Conservation (phyloP, 345 rosid species). For the Hibiscus syriacus region DNA sequence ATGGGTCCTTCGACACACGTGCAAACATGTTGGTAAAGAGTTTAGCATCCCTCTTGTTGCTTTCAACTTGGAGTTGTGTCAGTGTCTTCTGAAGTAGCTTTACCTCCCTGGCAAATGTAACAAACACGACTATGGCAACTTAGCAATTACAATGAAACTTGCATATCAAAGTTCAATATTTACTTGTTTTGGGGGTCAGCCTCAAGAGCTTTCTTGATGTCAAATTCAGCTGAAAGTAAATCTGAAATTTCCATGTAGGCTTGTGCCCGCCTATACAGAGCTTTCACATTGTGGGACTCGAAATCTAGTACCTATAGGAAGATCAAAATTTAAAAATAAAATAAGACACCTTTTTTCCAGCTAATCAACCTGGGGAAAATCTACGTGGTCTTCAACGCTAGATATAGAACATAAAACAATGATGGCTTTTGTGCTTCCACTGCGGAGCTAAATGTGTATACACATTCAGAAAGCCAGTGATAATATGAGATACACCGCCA, state of each 20-base stretch:
- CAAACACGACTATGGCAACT: not conserved
- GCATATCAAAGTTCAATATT: not conserved
- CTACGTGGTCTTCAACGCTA: too few relatives aligned
- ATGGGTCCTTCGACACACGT: constrained; percentile 3
- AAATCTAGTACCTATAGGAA: constrained; percentile 36
- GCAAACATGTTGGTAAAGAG: constrained; percentile 49
- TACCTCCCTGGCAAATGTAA: constrained; percentile 37
- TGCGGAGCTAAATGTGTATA: too few relatives aligned
- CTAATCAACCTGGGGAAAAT: not conserved
- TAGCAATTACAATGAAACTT: not conserved
- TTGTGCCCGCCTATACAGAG: constrained; percentile 58
- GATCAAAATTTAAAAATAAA: constrained; percentile 10
- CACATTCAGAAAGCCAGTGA: too few relatives aligned
- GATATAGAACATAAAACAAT: too few relatives aligned
- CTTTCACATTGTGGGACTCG: constrained; percentile 46
- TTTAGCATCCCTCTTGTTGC: constrained; percentile 46
- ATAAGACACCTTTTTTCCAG: not conserved
- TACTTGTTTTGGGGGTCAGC: constrained; percentile 49
- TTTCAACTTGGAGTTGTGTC: constrained; percentile 41
- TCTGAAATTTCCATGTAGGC: constrained; percentile 42
- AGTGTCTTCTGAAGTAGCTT: constrained; percentile 34
- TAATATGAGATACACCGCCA: too few relatives aligned
- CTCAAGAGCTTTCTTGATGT: constrained; percentile 51
- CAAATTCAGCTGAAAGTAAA: constrained; percentile 39
- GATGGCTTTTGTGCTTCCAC: too few relatives aligned